Percentiles rank a stretch among this genome's conserved stretches.
Evolutionary conservation across 2,329 filamentous ascomycete species (phyloP).

Genomic region (Fusarium sp.): DNA sequence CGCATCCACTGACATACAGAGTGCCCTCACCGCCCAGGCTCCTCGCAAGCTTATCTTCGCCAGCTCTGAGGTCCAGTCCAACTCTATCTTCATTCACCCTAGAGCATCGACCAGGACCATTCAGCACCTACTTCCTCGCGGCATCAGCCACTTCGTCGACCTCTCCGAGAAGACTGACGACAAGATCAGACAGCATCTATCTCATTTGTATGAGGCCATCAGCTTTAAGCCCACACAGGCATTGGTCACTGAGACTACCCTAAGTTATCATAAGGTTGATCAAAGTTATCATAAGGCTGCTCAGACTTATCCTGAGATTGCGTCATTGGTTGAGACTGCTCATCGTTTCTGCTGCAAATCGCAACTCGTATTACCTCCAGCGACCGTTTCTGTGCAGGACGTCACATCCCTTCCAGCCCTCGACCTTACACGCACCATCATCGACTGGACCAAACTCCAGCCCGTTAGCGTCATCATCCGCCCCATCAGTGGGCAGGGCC

Average conservation of each 20-base stretch:
- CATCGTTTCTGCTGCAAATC: too few species aligned
- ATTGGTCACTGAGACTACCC: not conserved
- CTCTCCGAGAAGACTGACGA: not conserved
- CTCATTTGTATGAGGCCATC: not conserved
- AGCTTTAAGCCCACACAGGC: not conserved
- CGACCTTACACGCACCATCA: not conserved
- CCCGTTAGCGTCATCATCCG: not conserved
- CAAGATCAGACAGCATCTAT: not conserved
- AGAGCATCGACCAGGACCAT: not conserved
- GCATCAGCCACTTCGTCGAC: not conserved
- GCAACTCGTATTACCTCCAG: too few species aligned
- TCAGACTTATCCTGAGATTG: too few species aligned
- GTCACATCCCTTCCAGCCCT: not conserved
- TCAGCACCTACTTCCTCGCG: not conserved
- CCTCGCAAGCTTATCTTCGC: not conserved
- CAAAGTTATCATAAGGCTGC: too few species aligned
- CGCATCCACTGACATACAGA: not conserved
- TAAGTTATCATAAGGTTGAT: too few species aligned
- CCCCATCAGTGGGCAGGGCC: not conserved
- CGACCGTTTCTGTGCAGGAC: not conserved
- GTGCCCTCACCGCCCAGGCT: not conserved
- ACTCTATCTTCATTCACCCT: not conserved
- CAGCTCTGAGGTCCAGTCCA: not conserved
- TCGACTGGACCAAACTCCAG: not conserved
- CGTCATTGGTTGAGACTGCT: too few species aligned